Evolutionary conservation across 345 rosid genomes (phyloP), one percentile per base, ranked within the genome.

Genomic region (Syzygium oleosum): DNA sequence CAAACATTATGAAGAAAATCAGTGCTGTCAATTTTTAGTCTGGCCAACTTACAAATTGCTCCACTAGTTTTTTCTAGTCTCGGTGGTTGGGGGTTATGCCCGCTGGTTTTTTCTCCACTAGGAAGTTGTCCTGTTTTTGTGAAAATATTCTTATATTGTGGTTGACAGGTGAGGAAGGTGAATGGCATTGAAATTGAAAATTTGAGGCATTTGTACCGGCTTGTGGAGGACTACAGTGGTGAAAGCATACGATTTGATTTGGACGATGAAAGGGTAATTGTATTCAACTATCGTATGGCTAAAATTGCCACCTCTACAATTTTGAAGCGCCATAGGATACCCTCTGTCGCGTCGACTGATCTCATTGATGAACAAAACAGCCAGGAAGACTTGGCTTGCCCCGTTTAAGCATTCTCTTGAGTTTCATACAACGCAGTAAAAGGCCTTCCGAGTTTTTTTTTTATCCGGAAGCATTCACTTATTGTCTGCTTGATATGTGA

Each of bases 241-340:
- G 95, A 93, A 86, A 91, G 89, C 84, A 87, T 95, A 92, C 95
- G 97, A 89, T 84, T 97, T 27, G 98, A 97, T 92, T 91, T 97
- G 93, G 98, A 95, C 77, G 98, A 94, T 58, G 98, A 95, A 63
- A 92, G 98, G 87, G 96, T 96, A 59, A 91, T 96, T 11, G 95
- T 90, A 63, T 91, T 97, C 88, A 90, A 92, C 89, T 95, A 93
- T 90, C 46, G 89, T 22, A 88, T 54, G 4, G 98, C 97, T 21
- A 95, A 90, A 90, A 54, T 92, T 31, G 99, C 98, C 10, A 94
- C 97, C 54, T 94, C 93, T 59, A 89, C 88, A 88, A 95, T 97
- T 61, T 88, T 97, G 89, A 90, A 92, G 90, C 98, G 94, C 56
- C 98, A 96, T 86, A 93, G 96, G 91, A 95, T 97, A 91, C 94